phyloP scores from a whole-genome alignment of 768 basidiomycete species.

The Lepiota brunneoincarnata region DNA sequence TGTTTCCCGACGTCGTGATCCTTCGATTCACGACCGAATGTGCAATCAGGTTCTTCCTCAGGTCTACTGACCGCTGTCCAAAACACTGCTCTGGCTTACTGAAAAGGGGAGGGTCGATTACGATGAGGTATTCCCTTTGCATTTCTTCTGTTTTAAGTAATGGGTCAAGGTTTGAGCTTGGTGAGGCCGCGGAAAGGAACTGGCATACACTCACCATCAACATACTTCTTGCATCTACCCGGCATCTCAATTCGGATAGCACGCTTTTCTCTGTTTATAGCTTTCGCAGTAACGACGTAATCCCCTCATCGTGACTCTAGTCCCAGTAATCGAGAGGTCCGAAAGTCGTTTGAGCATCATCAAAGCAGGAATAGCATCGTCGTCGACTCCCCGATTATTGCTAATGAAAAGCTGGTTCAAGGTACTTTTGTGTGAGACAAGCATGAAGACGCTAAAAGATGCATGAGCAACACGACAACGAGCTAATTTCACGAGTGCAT shows the following conservation, averaged over 20 bases:
- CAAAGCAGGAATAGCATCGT: slow-evolving; percentile 57
- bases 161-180: background rate
- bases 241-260: slow-evolving; percentile 55
- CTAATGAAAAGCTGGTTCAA: slow-evolving; percentile 52
- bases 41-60: slow-evolving; percentile 56
- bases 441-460: slow-evolving; percentile 48
- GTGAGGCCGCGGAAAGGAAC: background rate
- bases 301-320: slow-evolving; percentile 54
- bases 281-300: slow-evolving; percentile 38
- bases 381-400: slow-evolving; percentile 49
- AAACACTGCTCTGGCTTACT: slow-evolving; percentile 35
- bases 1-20: slow-evolving; percentile 45
- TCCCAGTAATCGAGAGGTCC: slow-evolving; percentile 52
- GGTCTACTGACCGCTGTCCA: slow-evolving; percentile 36
- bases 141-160: slow-evolving; percentile 32
- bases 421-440: slow-evolving; percentile 53
- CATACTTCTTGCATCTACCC: slow-evolving; percentile 46
- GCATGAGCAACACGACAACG: background rate
- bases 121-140: slow-evolving; percentile 42
- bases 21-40: slow-evolving; percentile 47
- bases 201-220: slow-evolving; percentile 40
- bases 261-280: slow-evolving; percentile 33
- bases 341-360: slow-evolving; percentile 43
- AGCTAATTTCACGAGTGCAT: slow-evolving; percentile 15
- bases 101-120: slow-evolving; percentile 49